Base-by-base conservation (phyloP, 768 basidiomycete genomes). In the Panellus pusillus region DNA sequence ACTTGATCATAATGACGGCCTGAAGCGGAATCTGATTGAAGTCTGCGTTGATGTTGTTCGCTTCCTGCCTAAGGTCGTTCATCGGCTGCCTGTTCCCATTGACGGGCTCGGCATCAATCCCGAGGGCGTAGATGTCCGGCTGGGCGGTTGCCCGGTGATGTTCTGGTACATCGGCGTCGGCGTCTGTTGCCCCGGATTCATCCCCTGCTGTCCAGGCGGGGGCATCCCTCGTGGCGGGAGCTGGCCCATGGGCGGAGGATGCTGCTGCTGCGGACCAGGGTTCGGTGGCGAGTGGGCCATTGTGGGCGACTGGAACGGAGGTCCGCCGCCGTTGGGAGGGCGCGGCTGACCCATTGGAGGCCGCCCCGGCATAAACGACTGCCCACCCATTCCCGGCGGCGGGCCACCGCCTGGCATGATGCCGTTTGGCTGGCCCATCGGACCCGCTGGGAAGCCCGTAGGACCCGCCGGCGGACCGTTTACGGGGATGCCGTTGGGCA, bases 241-340 rank as follows among this genome's bases (percentile, higher is more conserved):
- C 50, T 78, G 79, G 44, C 72, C 74, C 75, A 83, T 79, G 5
- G 75, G 67, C 45, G 64, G 71, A 37, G 24, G 24, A 24, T 64
- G 71, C 42, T 73, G 67, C 59, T 67, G 62, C 44, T 49, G 62
- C 44, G 44, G 57, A 47, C 69, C 68, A 8, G 64, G 65, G 42
- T 78, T 77, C 57, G 83, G 83, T 0, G 82, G 79, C 4, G 84
- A 84, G 46, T 80, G 78, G 2, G 82, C 74, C 68, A 87, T 83
- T 2, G 79, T 84, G 4, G 86, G 86, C 18, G 84, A 86, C 38
- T 78, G 82, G 66, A 83, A 87, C 9, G 80, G 79, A 13, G 70
- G 56, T 3, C 32, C 32, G 3, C 57, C 66, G 13, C 78, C 82
- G 50, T 79, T 79, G 17, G 76, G 72, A 3, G 63, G 68, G 19